phyloP scores from a whole-genome alignment of 805 yeast species.

The Wickerhamomyces tratensis region DNA sequence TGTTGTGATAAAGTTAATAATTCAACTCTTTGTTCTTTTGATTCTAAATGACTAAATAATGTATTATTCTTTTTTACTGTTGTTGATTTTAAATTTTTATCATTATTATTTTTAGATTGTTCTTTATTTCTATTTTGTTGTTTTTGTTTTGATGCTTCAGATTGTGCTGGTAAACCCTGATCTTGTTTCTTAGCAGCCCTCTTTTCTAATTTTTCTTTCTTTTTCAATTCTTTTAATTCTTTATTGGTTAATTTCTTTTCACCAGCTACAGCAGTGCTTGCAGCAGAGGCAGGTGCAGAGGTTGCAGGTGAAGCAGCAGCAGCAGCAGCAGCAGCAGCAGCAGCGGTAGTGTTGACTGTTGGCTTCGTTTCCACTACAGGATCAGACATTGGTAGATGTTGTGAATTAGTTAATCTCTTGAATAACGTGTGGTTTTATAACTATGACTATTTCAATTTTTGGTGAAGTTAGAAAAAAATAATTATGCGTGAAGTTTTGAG shows the following conservation, averaged over 20 bases:
- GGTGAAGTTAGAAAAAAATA: neutral
- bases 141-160: conserved; percentile 25
- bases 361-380: too few species aligned
- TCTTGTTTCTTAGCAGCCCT: conserved; percentile 81
- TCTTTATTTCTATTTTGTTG: conserved; percentile 21
- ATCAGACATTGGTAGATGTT: neutral
- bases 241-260: conserved; percentile 48
- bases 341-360: too few species aligned
- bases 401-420: neutral
- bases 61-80: conserved; percentile 37
- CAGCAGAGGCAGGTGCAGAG: neutral
- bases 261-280: conserved; percentile 4
- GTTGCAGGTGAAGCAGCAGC: neutral
- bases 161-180: conserved; percentile 38
- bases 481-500: neutral
- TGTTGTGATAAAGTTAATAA: conserved; percentile 10
- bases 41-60: conserved; percentile 70
- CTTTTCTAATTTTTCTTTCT: conserved; percentile 85
- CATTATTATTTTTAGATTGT: conserved; percentile 18
- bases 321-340: neutral
- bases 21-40: conserved; percentile 62
- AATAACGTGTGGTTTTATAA: too few species aligned
- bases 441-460: too few species aligned
- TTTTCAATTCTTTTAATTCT: conserved; percentile 79
- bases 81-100: conserved; percentile 31